Conservation (phyloP, 192 early-diverging fungal genomes). For the Kickxella alabastrina region DNA sequence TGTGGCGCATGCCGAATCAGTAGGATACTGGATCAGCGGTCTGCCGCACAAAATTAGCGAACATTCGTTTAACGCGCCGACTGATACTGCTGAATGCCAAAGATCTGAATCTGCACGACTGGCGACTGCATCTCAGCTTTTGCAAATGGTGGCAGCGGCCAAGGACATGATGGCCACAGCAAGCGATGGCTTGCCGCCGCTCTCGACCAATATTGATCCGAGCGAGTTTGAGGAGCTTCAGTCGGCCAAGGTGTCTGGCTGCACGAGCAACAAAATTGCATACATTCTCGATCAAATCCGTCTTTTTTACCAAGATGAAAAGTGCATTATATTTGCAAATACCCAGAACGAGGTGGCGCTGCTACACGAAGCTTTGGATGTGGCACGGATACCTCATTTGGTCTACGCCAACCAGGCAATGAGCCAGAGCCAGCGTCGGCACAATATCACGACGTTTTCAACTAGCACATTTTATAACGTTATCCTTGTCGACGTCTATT, state of each 20-base stretch:
- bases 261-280: slow-evolving; percentile 38
- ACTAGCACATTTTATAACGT: slow-evolving; percentile 41
- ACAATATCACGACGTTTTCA: slow-evolving; percentile 49
- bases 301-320: slow-evolving; percentile 27
- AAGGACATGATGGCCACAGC: slow-evolving; percentile 18
- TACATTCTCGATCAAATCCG: slow-evolving; percentile 26
- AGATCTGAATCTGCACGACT: too few relatives aligned
- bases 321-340: slow-evolving; percentile 47
- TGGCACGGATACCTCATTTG: slow-evolving; percentile 39
- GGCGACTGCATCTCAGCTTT: slow-evolving; percentile 22
- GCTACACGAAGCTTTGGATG: slow-evolving; percentile 28
- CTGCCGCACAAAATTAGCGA: slow-evolving; percentile 14
- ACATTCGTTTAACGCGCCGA: slow-evolving; percentile 1
- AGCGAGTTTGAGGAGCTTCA: slow-evolving; percentile 26
- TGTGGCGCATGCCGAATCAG: slow-evolving; percentile 24
- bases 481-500: slow-evolving; percentile 45
- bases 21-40: slow-evolving; percentile 17
- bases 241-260: not conserved
- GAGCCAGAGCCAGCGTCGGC: slow-evolving; percentile 40
- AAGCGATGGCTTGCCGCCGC: slow-evolving; percentile 31
- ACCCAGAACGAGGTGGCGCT: slow-evolving; percentile 18
- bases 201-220: slow-evolving; percentile 23
- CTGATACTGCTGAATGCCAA: too few relatives aligned
- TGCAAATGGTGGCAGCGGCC: slow-evolving; percentile 1
- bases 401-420: slow-evolving; percentile 35